These are phyloP conservation scores for Corchorus capsularis DNA, from an alignment of 345 rosid genomes.

Conservation along the genomic window DNA sequence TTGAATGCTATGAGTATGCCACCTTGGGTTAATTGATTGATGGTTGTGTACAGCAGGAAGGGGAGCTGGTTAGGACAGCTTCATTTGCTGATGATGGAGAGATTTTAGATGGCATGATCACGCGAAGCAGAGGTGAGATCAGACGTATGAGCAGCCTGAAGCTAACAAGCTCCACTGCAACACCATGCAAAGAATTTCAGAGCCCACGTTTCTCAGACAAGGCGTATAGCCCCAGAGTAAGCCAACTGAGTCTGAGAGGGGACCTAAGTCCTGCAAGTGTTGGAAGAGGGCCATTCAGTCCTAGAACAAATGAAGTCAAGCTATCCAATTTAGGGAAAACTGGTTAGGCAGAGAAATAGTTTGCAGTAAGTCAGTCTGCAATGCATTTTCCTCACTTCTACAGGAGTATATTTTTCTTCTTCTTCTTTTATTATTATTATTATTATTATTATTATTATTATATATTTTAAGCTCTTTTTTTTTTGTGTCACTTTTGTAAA, in stretches of 20 bases:
- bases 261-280: constrained; percentile 54
- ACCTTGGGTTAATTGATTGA: no score
- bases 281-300: constrained; percentile 68
- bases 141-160: constrained; percentile 65
- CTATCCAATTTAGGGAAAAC: constrained; percentile 65
- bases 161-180: constrained; percentile 38
- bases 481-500: not conserved
- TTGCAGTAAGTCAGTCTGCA: not conserved
- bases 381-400: not conserved
- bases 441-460: no score
- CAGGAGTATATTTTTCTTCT: no score
- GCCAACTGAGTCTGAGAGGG: constrained; percentile 49
- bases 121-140: constrained; percentile 87
- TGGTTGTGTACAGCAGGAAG: constrained; percentile 43
- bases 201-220: constrained; percentile 67
- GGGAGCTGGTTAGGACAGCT: constrained; percentile 57
- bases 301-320: constrained; percentile 50
- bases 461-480: not conserved
- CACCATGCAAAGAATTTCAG: constrained; percentile 57
- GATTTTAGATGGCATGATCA: constrained; percentile 75
- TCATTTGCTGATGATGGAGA: constrained; percentile 78
- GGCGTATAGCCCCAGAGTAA: constrained; percentile 56
- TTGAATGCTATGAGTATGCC: not conserved
- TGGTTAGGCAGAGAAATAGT: constrained; percentile 34
- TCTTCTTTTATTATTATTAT: no score